Evolutionary conservation across 441 rosid species (phyloP).

Genomic region (Breynia disticha): DNA sequence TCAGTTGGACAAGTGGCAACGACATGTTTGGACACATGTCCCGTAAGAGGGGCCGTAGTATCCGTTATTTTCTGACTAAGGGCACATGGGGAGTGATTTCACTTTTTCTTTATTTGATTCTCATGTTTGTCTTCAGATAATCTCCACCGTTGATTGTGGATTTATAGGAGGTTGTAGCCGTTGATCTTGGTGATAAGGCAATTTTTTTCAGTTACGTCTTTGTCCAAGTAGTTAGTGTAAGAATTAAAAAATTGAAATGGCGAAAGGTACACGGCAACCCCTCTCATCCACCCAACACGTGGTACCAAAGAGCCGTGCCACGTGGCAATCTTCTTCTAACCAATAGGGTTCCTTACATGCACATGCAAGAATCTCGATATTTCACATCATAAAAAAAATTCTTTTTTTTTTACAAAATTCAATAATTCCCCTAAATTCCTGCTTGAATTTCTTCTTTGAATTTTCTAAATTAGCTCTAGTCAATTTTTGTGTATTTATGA

Average conservation of each 20-base stretch:
- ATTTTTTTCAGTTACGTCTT: not conserved
- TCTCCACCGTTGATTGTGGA: conserved; percentile 13
- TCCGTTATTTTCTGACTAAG: conserved; percentile 16
- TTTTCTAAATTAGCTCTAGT: too few relatives aligned
- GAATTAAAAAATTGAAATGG: not conserved
- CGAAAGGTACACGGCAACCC: conserved; percentile 24
- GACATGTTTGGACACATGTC: conserved; percentile 9
- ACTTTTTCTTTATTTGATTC: conserved; percentile 10
- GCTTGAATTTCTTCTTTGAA: too few relatives aligned
- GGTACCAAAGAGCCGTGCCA: conserved; percentile 12
- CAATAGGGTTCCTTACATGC: conserved; percentile 18
- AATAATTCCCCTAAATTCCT: too few relatives aligned
- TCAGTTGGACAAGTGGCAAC: conserved; percentile 7
- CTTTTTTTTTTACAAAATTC: too few relatives aligned
- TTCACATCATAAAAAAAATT: too few relatives aligned
- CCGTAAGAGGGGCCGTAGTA: conserved; percentile 11
- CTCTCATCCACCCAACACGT: conserved; percentile 19
- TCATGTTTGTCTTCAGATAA: conserved; percentile 1
- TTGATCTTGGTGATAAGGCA: conserved; percentile 14
- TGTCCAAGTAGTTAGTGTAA: conserved; percentile 5
- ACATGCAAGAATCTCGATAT: conserved; percentile 15
- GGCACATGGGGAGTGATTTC: conserved; percentile 17
- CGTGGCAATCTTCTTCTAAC: conserved; percentile 14
- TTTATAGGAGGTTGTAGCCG: conserved; percentile 7
- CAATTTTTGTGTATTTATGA: too few relatives aligned